Evolutionary conservation across 75 land plant genomes (phyloP), one percentile per base, ranked within the genome.

Genomic region (Selaginella tamariscina): DNA sequence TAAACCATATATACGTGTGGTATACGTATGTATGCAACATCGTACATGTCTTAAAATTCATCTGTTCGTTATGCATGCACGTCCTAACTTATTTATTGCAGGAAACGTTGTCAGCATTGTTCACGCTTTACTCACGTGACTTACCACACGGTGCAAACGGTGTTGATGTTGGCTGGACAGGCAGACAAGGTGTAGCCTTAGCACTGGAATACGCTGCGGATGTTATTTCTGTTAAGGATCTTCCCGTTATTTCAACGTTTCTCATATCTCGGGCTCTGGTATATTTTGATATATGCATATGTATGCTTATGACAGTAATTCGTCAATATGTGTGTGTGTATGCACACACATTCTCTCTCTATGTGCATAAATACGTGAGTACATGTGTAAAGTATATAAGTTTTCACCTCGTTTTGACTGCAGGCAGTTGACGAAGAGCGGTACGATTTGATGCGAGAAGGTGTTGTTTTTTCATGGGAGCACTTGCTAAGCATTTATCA

Each of bases 401-500:
- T n/a, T n/a, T n/a, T n/a, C n/a, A n/a, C n/a, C n/a, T n/a, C n/a
- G n/a, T n/a, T 39, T 15, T 39, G 49, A 39, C 68, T 64, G 9
- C 74, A 94, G 98, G 83, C 91, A n/a, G 77, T 82, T 1, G 84
- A 94, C 87, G 98, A 94, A 78, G 98, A 87, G 66, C 84, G 76
- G 63, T 94, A 94, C 75, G 98, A 94, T 71, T 72, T 94, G 60
- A 91, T 94, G 8, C 91, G 98, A 27, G 98, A 94, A 63, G 98
- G 98, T 69, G 96, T 94, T 22, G 98, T 94, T 31, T 94, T 44
- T 94, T 87, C 70, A 90, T 90, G 72, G 98, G 98, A 26, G 96
- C 96, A 27, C 77, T 94, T 69, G 98, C 98, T 30, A 94, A 90
- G 64, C 98, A 94, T 78, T 56, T 94, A 30, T 76, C 74, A 0